Conservation (phyloP, 148 eudicot species). For the Diospyros lotus region DNA sequence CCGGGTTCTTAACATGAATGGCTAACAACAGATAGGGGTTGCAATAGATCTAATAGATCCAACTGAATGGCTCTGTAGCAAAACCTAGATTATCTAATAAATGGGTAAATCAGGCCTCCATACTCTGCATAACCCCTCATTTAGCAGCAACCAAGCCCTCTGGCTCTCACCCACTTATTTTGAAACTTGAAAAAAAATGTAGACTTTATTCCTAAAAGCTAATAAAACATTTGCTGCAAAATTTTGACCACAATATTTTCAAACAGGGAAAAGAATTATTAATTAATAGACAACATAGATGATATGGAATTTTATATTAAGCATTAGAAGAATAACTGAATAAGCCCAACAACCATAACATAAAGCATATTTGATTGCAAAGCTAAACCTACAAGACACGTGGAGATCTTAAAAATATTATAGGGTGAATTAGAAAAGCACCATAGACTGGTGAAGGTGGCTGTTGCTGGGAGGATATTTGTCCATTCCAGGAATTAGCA, state of each 20-base stretch:
- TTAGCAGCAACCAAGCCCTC: too few relatives aligned
- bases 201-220: background rate
- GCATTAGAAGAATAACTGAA: background rate
- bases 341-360: background rate
- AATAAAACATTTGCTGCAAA: background rate
- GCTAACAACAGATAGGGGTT: background rate
- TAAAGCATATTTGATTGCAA: background rate
- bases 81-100: background rate
- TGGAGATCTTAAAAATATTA: background rate
- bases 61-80: background rate
- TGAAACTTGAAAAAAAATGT: background rate
- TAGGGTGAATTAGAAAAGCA: constrained; percentile 8
- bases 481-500: constrained; percentile 62
- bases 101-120: background rate
- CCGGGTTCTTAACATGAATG: background rate
- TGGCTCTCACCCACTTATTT: background rate
- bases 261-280: background rate
- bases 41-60: background rate
- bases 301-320: background rate
- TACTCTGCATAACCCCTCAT: too few relatives aligned
- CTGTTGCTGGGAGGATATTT: constrained; percentile 51
- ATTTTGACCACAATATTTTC: background rate
- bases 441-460: constrained; percentile 67
- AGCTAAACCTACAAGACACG: background rate
- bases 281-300: background rate